Evolutionary conservation across 2,329 filamentous ascomycete genomes (phyloP).

Genomic region (Stagonosporopsis rhizophila): DNA sequence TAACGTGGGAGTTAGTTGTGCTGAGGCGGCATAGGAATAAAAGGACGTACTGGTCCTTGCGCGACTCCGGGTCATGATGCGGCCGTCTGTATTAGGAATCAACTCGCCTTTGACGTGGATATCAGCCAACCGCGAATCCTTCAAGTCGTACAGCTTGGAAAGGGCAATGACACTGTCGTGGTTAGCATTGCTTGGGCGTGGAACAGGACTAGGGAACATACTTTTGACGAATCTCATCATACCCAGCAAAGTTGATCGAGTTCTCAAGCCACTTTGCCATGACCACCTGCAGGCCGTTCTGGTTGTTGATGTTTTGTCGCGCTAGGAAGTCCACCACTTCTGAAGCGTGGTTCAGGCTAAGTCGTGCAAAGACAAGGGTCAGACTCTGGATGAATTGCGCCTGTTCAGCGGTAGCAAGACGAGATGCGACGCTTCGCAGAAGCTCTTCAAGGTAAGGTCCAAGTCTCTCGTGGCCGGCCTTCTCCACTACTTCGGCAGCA

Average conservation of each 20-base stretch:
- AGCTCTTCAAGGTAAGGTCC: slow-evolving; percentile 90
- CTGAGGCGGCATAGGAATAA: neutral
- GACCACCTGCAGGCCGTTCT: slow-evolving; percentile 87
- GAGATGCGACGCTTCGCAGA: slow-evolving; percentile 84
- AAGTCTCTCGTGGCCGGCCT: slow-evolving; percentile 87
- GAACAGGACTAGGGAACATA: slow-evolving; percentile 54
- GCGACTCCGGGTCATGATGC: slow-evolving; percentile 93
- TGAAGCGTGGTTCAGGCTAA: slow-evolving; percentile 82
- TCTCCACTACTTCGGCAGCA: slow-evolving; percentile 93
- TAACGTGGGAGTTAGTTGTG: slow-evolving; percentile 44
- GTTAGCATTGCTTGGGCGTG: slow-evolving; percentile 21
- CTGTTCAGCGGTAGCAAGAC: slow-evolving; percentile 81
- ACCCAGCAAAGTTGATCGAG: slow-evolving; percentile 95
- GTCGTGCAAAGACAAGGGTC: slow-evolving; percentile 90
- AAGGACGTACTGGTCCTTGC: slow-evolving; percentile 74
- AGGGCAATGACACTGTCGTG: slow-evolving; percentile 80
- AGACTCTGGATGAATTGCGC: slow-evolving; percentile 94
- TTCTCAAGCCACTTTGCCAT: slow-evolving; percentile 97
- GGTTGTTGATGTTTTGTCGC: slow-evolving; percentile 78
- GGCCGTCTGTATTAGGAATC: slow-evolving; percentile 72
- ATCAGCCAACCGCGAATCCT: slow-evolving; percentile 78
- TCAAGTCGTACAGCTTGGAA: slow-evolving; percentile 86
- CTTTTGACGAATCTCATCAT: slow-evolving; percentile 97
- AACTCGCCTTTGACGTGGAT: slow-evolving; percentile 92
- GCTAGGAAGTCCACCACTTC: slow-evolving; percentile 94